Conservation (phyloP, 352 stramenopile genomes). For the Peronospora destructor region DNA sequence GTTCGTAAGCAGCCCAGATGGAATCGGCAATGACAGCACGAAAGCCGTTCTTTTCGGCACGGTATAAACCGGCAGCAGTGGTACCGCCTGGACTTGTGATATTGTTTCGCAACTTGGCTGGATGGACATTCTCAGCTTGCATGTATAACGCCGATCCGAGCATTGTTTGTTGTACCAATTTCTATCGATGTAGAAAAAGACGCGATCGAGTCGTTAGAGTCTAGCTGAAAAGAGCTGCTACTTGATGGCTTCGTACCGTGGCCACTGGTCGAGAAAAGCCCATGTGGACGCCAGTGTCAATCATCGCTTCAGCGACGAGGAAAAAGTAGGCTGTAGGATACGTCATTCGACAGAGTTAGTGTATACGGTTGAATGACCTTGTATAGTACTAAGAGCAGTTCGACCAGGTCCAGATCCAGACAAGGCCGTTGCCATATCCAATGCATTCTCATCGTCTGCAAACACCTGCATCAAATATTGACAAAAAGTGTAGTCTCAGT, state of each 20-base stretch:
- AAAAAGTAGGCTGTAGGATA: conserved; percentile 88
- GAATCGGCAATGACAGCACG: conserved; percentile 90
- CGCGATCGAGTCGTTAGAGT: no score
- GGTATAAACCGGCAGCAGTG: conserved; percentile 91
- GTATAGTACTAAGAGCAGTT: not conserved
- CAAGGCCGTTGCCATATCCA: conserved; percentile 93
- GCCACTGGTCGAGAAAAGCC: conserved; percentile 91
- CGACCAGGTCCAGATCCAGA: conserved; percentile 87
- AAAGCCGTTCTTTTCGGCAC: conserved; percentile 94
- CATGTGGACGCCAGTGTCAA: conserved; percentile 93
- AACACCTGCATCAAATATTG: conserved; percentile 50
- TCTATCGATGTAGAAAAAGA: conserved; percentile 29
- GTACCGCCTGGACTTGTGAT: conserved; percentile 92
- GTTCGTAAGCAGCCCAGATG: conserved; percentile 94
- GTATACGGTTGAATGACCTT: no score
- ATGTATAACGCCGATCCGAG: conserved; percentile 91
- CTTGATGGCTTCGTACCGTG: conserved; percentile 31
- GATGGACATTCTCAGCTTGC: conserved; percentile 87
- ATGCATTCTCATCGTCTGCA: conserved; percentile 90
- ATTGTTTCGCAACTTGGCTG: conserved; percentile 89
- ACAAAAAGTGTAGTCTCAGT: not conserved
- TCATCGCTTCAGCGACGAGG: conserved; percentile 93
- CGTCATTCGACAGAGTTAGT: not conserved
- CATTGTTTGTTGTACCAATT: conserved; percentile 92
- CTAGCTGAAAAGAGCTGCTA: not conserved